A percentile compares a stretch with the other conserved stretches of the same genome.
Evolutionary conservation across 2,329 filamentous ascomycete genomes (phyloP).

Genomic region (Helotiales sp.): DNA sequence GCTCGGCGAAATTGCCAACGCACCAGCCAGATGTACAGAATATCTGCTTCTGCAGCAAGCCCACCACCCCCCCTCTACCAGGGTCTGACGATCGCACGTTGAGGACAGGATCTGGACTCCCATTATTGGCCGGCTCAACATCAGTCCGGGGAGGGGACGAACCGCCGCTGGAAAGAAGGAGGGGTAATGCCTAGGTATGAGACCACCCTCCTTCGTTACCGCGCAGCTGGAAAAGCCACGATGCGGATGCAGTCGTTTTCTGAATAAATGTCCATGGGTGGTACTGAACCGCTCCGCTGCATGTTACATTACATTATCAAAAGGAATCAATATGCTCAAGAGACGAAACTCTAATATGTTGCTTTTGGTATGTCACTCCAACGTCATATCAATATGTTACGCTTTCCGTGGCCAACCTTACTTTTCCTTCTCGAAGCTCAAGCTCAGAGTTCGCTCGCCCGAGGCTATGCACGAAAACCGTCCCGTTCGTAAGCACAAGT

Average conservation of each 20-base stretch:
- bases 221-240: neutral
- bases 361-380: no score
- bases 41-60: neutral
- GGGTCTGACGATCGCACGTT: conserved; percentile 4
- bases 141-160: neutral
- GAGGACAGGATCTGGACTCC: neutral
- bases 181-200: neutral
- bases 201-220: neutral
- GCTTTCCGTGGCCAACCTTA: no score
- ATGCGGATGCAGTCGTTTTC: no score
- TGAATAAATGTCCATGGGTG: no score
- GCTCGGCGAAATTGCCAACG: neutral
- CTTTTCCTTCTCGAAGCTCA: no score
- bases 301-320: neutral
- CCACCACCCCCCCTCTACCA: neutral
- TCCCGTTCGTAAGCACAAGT: neutral
- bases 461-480: neutral
- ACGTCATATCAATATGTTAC: no score
- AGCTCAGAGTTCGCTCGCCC: no score
- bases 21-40: neutral
- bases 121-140: conserved; percentile 3
- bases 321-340: no score
- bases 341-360: no score
- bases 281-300: no score
- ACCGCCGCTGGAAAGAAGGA: neutral